These are phyloP conservation scores for Pisolithus sp. DNA, from an alignment of 768 basidiomycete species.

Conservation along the genomic window DNA sequence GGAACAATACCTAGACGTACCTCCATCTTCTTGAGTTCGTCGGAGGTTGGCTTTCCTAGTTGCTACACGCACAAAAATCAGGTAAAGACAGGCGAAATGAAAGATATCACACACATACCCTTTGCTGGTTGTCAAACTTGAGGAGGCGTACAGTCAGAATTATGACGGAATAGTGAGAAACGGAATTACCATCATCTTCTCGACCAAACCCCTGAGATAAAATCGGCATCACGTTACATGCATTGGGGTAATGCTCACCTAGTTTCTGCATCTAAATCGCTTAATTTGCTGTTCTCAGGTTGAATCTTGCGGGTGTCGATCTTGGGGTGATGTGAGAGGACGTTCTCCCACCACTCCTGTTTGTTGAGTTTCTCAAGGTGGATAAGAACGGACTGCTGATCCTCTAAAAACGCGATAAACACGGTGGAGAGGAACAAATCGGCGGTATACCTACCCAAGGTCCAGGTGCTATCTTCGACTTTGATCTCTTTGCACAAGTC, in stretches of 20 bases:
- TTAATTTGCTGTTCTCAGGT: slow-evolving; percentile 91
- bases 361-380: slow-evolving; percentile 85
- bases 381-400: slow-evolving; percentile 62
- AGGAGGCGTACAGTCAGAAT: slow-evolving; percentile 9
- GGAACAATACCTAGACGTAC: slow-evolving; percentile 30
- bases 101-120: slow-evolving; percentile 21
- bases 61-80: slow-evolving; percentile 44
- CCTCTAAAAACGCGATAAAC: slow-evolving; percentile 47
- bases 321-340: slow-evolving; percentile 91
- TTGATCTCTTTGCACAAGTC: slow-evolving; percentile 92
- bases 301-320: slow-evolving; percentile 95
- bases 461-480: slow-evolving; percentile 97
- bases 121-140: slow-evolving; percentile 41
- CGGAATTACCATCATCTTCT: slow-evolving; percentile 94
- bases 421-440: background rate
- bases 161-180: background rate
- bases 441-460: slow-evolving; percentile 58
- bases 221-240: slow-evolving; percentile 7
- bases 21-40: slow-evolving; percentile 91
- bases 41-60: slow-evolving; percentile 94
- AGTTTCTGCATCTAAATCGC: slow-evolving; percentile 94
- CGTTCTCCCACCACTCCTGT: slow-evolving; percentile 97
- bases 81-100: background rate
- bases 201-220: slow-evolving; percentile 80
- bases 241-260: slow-evolving; percentile 41